Evolutionary conservation across 2,329 filamentous ascomycete species (phyloP), one percentile per base, ranked within the genome.

Genomic region (Xylariales sp.): DNA sequence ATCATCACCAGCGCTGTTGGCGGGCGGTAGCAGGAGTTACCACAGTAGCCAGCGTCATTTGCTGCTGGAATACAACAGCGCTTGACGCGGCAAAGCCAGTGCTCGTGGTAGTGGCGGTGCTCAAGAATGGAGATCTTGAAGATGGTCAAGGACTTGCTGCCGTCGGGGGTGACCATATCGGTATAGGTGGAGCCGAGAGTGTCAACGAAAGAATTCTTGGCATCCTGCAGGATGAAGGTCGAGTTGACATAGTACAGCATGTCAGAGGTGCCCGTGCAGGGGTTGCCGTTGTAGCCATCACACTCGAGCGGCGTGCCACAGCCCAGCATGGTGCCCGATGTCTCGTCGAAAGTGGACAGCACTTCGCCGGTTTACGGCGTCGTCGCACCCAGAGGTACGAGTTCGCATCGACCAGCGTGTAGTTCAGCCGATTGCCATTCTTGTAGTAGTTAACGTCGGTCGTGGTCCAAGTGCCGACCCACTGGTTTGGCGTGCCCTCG

Each of bases 341-440:
- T 49, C 35, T 52, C 46, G 18, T 44, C 29, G 38, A 46, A 52
- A 16, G 33, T 46, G 17, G 48, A 43, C 12, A 52, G 38, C 8
- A 49, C 27, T 5, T 33, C 30, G 12, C 49, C 49, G 5, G 49
- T 51, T 5, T n/a, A 45, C 34, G 4, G 46, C 46, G 30, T 49
- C 45, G 7, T 27, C 51, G 51, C n/a, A 40, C 39, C 52, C 52
- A 54, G n/a, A 49, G 29, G 33, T 50, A 47, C 8, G 37, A 49
- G 8, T 37, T 28, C 19, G 44, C 42, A 34, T 55, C 43, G n/a
- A 46, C 37, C 7, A 55, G 45, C 1, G 49, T 54, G 42, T 54
- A 54, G 31, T 48, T 52, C 33, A 54, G 41, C n/a, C 40, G 38
- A 30, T 54, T 48, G 7, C 51, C 51, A 29, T 50, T 47, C 5